These are phyloP conservation scores for Fusarium nodosum DNA, from an alignment of 2,329 filamentous ascomycete species.

Conservation along the genomic window DNA sequence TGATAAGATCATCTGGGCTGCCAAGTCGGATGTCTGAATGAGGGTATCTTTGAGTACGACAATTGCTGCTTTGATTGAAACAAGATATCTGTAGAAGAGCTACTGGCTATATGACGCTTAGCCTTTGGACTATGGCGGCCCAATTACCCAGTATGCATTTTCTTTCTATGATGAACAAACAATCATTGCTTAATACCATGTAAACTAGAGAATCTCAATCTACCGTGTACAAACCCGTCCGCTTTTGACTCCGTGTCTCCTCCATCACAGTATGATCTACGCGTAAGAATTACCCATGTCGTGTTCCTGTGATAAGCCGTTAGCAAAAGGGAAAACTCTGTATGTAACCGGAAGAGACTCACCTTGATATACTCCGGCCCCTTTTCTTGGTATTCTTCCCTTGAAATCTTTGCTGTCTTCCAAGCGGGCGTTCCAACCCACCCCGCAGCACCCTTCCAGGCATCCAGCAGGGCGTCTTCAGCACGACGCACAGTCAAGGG, in stretches of 20 bases:
- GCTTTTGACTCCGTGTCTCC: constrained; percentile 45
- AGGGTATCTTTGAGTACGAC: not conserved
- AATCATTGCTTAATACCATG: constrained; percentile 36
- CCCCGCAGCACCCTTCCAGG: constrained; percentile 91
- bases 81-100: not conserved
- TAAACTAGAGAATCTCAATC: constrained; percentile 32
- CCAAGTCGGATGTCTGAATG: constrained; percentile 55
- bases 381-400: constrained; percentile 90
- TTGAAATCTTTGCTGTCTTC: constrained; percentile 76
- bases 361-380: constrained; percentile 94
- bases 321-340: constrained; percentile 16
- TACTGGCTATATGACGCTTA: not conserved
- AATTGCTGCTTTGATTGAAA: not conserved
- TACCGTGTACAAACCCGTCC: constrained; percentile 40
- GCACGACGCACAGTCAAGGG: constrained; percentile 80
- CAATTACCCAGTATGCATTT: not conserved
- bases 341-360: constrained; percentile 45
- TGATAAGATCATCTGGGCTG: constrained; percentile 60
- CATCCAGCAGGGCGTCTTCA: constrained; percentile 82
- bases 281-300: constrained; percentile 74
- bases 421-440: constrained; percentile 78
- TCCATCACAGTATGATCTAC: constrained; percentile 48
- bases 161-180: constrained; percentile 13
- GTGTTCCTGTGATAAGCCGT: constrained; percentile 66
- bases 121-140: not conserved